Evolutionary conservation across 2,329 filamentous ascomycete species (phyloP).

Genomic region (Verticillium isaacii): DNA sequence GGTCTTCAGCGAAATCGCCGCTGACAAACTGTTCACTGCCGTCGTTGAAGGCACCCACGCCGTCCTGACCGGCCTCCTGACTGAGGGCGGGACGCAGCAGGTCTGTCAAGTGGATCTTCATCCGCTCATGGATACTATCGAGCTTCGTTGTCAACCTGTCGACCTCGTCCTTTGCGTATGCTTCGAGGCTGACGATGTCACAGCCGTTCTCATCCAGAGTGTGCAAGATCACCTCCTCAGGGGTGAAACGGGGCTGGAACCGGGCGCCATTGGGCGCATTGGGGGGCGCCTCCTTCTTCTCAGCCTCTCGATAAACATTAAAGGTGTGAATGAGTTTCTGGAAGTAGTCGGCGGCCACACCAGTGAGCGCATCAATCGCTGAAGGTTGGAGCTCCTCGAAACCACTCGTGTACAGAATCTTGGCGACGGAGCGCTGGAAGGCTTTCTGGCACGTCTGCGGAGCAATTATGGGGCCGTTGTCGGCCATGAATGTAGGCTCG

Average conservation of each 20-base stretch:
- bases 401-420: conserved; percentile 92
- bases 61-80: conserved; percentile 70
- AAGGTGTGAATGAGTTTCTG: conserved; percentile 75
- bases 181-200: conserved; percentile 75
- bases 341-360: conserved; percentile 87
- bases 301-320: conserved; percentile 76
- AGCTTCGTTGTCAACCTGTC: conserved; percentile 79
- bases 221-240: conserved; percentile 84
- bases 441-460: conserved; percentile 77
- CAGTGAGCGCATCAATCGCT: conserved; percentile 83
- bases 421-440: conserved; percentile 84
- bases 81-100: conserved; percentile 83
- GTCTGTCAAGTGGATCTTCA: conserved; percentile 91
- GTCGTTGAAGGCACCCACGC: conserved; percentile 88
- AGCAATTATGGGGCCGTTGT: conserved; percentile 84
- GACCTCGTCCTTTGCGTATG: conserved; percentile 89
- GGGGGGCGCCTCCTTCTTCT: conserved; percentile 60
- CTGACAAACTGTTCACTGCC: conserved; percentile 95
- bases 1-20: conserved; percentile 95
- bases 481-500: conserved; percentile 82
- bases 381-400: conserved; percentile 98
- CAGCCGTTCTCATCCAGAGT: conserved; percentile 79
- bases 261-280: conserved; percentile 33
- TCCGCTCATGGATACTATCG: conserved; percentile 81
- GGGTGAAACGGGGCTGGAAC: conserved; percentile 64